Evolutionary conservation across 2,329 filamentous ascomycete species (phyloP).

Genomic region (Chrysoporthe austroafricana): DNA sequence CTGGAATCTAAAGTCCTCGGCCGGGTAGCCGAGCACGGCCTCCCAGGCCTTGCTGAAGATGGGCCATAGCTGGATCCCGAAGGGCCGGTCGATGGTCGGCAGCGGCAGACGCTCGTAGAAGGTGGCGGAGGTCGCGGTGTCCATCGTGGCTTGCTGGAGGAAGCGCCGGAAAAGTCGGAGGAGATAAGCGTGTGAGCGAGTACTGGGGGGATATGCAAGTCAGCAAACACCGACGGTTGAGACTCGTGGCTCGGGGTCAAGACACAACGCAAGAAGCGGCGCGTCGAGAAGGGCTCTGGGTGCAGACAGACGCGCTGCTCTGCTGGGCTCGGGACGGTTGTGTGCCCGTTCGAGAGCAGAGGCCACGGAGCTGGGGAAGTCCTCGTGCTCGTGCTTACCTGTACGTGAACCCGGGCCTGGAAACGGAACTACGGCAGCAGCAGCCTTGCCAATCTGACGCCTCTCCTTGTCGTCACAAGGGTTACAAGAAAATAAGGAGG

Average conservation of each 20-base stretch:
- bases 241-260: neutral
- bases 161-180: constrained; percentile 2
- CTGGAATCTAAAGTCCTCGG: constrained; percentile 83
- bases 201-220: neutral
- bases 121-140: constrained; percentile 41
- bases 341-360: neutral
- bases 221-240: neutral
- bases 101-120: constrained; percentile 63
- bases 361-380: neutral
- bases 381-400: constrained; percentile 11
- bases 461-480: neutral
- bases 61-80: constrained; percentile 90
- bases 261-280: neutral
- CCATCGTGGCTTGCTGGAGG: constrained; percentile 32
- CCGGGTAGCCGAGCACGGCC: constrained; percentile 76
- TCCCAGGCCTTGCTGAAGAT: constrained; percentile 89
- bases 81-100: constrained; percentile 88
- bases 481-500: constrained; percentile 5
- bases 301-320: neutral
- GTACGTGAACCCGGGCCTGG: neutral
- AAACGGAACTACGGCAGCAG: neutral
- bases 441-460: neutral
- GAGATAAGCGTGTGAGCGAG: neutral
- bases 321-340: neutral
- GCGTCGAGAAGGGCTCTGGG: neutral